Conservation (phyloP, 345 rosid species). For the Isatis tinctoria region DNA sequence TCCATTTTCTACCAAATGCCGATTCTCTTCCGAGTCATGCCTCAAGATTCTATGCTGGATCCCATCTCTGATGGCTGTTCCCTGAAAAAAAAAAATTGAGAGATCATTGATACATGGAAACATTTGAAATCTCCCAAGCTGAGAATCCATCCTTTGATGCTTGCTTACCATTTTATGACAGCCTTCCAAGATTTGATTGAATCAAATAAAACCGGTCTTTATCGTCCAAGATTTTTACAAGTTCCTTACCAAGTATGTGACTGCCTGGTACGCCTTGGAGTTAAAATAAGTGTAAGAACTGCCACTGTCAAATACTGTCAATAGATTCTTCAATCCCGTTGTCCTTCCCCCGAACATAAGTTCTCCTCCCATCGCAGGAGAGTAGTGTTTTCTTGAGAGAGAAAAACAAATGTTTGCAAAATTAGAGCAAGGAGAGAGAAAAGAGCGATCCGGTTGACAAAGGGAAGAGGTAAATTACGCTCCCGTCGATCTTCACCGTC, state of each 20-base stretch:
- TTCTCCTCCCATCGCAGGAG: conserved; percentile 76
- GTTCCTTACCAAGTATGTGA: conserved; percentile 48
- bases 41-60: conserved; percentile 50
- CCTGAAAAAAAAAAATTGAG: conserved; percentile 28
- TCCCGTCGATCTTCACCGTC: too few relatives aligned
- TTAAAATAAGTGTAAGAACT: conserved; percentile 89
- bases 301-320: conserved; percentile 68
- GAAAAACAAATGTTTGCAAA: not conserved
- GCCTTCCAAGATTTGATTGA: conserved; percentile 31
- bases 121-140: not conserved
- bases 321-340: conserved; percentile 55
- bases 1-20: conserved; percentile 27
- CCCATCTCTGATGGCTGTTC: conserved; percentile 58
- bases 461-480: conserved; percentile 31
- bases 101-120: not conserved
- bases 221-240: not conserved
- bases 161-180: conserved; percentile 59
- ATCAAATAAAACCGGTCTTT: not conserved
- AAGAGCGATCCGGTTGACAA: not conserved
- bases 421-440: not conserved
- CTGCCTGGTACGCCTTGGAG: conserved; percentile 53
- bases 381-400: conserved; percentile 66
- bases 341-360: conserved; percentile 57
- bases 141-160: not conserved
- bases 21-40: conserved; percentile 39